phyloP scores from a whole-genome alignment of 192 early-diverging fungal species.

The Coemansia sp. region DNA sequence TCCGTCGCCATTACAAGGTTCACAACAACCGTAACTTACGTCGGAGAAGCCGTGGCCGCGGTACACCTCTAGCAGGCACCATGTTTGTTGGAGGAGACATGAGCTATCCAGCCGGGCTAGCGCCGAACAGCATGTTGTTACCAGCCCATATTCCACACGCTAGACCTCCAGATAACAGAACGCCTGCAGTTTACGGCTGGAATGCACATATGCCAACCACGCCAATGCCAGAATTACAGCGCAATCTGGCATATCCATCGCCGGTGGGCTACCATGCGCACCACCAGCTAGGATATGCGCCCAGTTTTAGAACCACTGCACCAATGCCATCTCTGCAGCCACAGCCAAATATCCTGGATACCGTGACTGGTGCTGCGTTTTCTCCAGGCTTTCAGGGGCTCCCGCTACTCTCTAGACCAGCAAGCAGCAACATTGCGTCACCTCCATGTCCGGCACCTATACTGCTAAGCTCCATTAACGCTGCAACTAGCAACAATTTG shows the following conservation, averaged over 20 bases:
- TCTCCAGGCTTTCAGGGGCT: neutral
- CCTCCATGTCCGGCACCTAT: neutral
- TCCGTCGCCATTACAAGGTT: constrained; percentile 64
- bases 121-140: constrained; percentile 1
- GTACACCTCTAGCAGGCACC: neutral
- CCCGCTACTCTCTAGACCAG: neutral
- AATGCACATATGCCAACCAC: neutral
- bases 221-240: neutral
- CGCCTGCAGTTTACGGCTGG: neutral
- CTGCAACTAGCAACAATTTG: neutral
- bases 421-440: neutral
- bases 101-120: neutral
- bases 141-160: neutral
- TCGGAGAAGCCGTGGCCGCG: constrained; percentile 3
- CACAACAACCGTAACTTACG: constrained; percentile 15
- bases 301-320: constrained; percentile 17
- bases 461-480: neutral
- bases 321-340: neutral
- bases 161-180: neutral
- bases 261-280: neutral
- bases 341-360: neutral
- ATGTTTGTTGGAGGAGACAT: neutral
- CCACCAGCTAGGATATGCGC: constrained; percentile 11
- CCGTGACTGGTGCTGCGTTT: no score
- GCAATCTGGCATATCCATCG: neutral